Evolutionary conservation across 208 protist genomes (phyloP).

Genomic region (Wallacemonas rigidus): DNA sequence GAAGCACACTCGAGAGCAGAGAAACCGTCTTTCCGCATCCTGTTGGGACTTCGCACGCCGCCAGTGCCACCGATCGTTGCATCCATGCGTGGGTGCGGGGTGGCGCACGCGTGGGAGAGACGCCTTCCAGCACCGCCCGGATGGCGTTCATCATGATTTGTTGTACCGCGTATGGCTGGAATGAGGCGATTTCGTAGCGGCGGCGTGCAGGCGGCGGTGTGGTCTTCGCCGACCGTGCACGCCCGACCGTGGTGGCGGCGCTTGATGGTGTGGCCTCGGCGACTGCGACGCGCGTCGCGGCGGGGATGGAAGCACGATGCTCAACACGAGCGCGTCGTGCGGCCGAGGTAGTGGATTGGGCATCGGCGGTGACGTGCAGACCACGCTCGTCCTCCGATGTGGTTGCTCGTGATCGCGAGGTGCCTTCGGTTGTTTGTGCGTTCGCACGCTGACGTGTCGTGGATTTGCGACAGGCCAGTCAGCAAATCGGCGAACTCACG

Average conservation of each 20-base stretch:
- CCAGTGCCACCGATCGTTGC: slow-evolving; percentile 34
- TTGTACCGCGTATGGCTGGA: slow-evolving; percentile 86
- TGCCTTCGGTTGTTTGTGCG: neutral
- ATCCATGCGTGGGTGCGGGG: slow-evolving; percentile 13
- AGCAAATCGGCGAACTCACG: slow-evolving; percentile 14
- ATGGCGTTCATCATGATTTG: slow-evolving; percentile 87
- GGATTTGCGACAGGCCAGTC: neutral
- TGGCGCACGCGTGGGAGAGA: slow-evolving; percentile 17
- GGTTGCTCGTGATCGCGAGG: neutral
- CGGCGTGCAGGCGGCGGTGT: neutral
- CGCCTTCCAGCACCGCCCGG: slow-evolving; percentile 20
- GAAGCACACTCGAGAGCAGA: slow-evolving; percentile 91
- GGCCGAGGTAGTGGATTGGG: too few species aligned
- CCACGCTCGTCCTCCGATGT: too few species aligned
- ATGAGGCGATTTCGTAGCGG: slow-evolving; percentile 37
- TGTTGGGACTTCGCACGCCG: slow-evolving; percentile 93
- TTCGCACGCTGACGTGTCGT: neutral
- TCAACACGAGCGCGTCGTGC: too few species aligned
- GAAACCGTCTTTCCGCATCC: slow-evolving; percentile 98
- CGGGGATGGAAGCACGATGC: too few species aligned
- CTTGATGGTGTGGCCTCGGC: neutral
- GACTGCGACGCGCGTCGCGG: too few species aligned
- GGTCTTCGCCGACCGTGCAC: neutral
- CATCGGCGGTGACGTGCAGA: too few species aligned
- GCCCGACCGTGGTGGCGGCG: neutral